A percentile compares a stretch with the other conserved stretches of the same genome.
Conservation (phyloP, 2,329 filamentous ascomycete genomes). For the Lachnellula occidentalis region DNA sequence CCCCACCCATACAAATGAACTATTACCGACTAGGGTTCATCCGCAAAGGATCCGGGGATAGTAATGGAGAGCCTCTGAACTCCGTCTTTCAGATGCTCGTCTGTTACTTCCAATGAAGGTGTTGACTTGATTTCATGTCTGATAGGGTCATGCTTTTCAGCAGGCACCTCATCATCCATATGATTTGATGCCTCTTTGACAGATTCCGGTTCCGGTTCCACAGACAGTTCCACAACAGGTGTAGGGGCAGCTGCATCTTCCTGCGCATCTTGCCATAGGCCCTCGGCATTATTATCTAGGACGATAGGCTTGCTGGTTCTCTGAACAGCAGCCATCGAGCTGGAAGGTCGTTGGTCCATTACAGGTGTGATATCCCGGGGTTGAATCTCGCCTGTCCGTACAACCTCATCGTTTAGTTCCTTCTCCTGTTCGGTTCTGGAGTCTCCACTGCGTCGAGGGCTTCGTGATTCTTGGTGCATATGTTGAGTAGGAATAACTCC, state of each 20-base stretch:
- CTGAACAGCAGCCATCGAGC: constrained; percentile 1
- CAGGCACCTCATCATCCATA: background rate
- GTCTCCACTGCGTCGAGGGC: constrained; percentile 27
- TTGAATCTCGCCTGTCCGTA: constrained; percentile 26
- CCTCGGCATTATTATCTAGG: constrained; percentile 11
- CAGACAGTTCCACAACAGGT: background rate
- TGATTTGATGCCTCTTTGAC: background rate
- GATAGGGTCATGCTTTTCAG: constrained; percentile 9
- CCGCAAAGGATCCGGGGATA: constrained; percentile 31
- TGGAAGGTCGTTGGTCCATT: constrained; percentile 9
- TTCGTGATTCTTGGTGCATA: constrained; percentile 18
- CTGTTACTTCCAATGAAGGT: constrained; percentile 15
- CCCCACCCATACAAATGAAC: background rate
- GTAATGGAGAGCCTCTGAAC: constrained; percentile 34
- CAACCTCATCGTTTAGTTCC: constrained; percentile 27
- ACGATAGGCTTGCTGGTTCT: constrained; percentile 7
- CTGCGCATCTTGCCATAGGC: constrained; percentile 10
- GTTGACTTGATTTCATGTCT: constrained; percentile 22
- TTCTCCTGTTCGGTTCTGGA: constrained; percentile 26
- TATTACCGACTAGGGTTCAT: background rate
- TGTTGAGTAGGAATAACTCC: constrained; percentile 66
- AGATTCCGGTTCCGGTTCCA: background rate
- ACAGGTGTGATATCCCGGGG: constrained; percentile 28
- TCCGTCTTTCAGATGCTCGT: constrained; percentile 26
- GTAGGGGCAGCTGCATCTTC: constrained; percentile 12